Base-by-base conservation (phyloP, 352 stramenopile genomes). In the Pythium phragmitis region DNA sequence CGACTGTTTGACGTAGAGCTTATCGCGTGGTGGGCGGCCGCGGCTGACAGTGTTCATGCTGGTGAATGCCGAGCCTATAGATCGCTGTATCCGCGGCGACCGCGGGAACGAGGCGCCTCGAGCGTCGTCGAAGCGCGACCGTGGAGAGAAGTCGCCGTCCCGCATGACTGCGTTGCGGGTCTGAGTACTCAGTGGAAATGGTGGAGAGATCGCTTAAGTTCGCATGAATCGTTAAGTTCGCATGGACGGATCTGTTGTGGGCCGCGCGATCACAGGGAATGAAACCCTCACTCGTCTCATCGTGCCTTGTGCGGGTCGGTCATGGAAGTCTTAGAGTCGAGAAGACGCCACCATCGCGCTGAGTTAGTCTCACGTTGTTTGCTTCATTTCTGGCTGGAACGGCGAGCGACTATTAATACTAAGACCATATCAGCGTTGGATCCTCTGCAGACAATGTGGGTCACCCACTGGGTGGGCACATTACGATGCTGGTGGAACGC, bases 1-100 rank as follows among this genome's bases (percentile, higher is more conserved):
- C 37, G 30, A 51, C 17, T 58, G 39, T 16, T 67, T 60, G 3
- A 56, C 43, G 45, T 61, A 57, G 17, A 67, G 53, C 28, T 47
- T 28, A 1, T 62, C 43, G 30, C 56, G 56, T 34, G 56, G 56
- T 36, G 55, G 55, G 9, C 52, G 53, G 3, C 16, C 6, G 39
- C 39, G 17, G 13, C 6, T 14, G 14, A 7, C 39, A 14, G 39
- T 46, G 39, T 16, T 21, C 11, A 19, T 21, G 39, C 13, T 46
- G 39, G 34, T 12, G 34, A 11, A 39, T 13, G 7, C 7, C 34
- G 11, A 39, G 3, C 34, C 34, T 2, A 9, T 39, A 39, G 46
- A 30, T 5, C 26, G 26, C 4, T 30, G 26, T 30, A 1, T 30
- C 26, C 16, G 30, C 21, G 46, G 9, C 19, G 46, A 34, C 12